Base-by-base conservation (phyloP, 164 flowering plant species). In the Paratinospora sagittata region DNA sequence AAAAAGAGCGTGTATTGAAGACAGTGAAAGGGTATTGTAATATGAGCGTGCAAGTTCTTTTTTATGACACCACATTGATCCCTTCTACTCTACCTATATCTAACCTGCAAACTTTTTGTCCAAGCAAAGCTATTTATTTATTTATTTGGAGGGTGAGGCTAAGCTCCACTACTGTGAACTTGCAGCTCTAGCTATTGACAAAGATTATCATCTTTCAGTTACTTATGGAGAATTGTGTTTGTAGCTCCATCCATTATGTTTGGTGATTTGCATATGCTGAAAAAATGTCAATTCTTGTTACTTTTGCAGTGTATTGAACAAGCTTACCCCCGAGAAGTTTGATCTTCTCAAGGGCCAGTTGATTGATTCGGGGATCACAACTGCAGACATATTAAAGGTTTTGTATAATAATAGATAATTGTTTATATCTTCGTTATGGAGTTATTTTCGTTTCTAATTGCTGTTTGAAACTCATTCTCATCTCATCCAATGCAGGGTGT, bases 241-340 rank as follows among this genome's bases (percentile, higher is more conserved):
- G 47, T 14, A 10, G 14, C 0, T 43, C 12, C 47, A 43, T 43
- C 8, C 21, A 30, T 30, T 30, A 30, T 30, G 34, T 55, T 23
- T 8, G 21, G 61, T 55, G 61, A 21, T 55, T 55, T 55, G n/a
- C 24, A 55, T 17, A 55, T n/a, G 24, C 24, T 55, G 61, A 55
- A 8, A 3, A n/a, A n/a, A 1, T n/a, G 21, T 17, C 10, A 19
- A n/a, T 55, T 55, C 1, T 55, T 55, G 23, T 27, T 65, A 58
- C 23, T 3, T 70, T 27, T 83, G 79, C 90, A 96, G 98, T 58
- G 91, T 96, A 68, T 77, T 96, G 83, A 96, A 96, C 85, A 96
- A 96, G 89, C 84, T 96, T 73, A 96, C 99, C 0, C 99, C 99
- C 17, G 99, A 96, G 81, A 96, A 96, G 78, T 96, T 89, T 74